Percentiles rank a stretch among this genome's conserved stretches.
These are phyloP conservation scores for Epichloe sibirici DNA, from an alignment of 2,329 filamentous ascomycete species.

Conservation along the genomic window DNA sequence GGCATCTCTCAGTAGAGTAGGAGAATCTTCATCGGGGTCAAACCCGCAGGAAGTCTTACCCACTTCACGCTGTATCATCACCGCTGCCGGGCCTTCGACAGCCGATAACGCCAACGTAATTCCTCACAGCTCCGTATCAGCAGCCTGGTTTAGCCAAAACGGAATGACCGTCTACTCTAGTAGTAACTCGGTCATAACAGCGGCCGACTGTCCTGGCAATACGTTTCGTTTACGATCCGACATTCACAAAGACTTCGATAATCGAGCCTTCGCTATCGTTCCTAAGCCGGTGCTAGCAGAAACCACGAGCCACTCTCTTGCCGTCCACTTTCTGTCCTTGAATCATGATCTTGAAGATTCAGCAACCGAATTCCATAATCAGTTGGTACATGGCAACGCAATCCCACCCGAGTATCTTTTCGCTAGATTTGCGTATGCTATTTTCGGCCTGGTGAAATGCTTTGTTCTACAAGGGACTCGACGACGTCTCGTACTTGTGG, in stretches of 20 bases:
- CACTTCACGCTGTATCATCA: neutral
- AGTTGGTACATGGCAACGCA: neutral
- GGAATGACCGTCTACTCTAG: neutral
- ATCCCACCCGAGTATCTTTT: neutral
- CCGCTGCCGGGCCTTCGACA: neutral
- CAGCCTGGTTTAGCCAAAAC: neutral
- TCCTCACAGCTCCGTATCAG: neutral
- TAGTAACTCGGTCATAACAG: neutral
- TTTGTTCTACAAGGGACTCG: neutral
- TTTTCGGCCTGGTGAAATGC: conserved; percentile 1
- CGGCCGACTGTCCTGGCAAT: neutral
- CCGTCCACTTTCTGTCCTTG: conserved; percentile 1
- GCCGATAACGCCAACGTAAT: conserved; percentile 1
- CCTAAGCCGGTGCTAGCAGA: neutral
- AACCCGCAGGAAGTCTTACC: neutral
- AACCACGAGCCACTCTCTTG: neutral
- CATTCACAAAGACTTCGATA: conserved; percentile 1
- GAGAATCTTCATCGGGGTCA: neutral
- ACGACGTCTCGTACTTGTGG: neutral
- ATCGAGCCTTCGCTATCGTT: conserved; percentile 2
- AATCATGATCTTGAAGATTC: neutral
- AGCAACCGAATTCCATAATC: conserved; percentile 1
- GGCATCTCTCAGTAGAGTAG: neutral
- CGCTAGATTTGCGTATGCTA: conserved; percentile 1
- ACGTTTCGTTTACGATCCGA: neutral